Evolutionary conservation across 164 flowering plant species (phyloP).

Genomic region (Vitis cinerea): DNA sequence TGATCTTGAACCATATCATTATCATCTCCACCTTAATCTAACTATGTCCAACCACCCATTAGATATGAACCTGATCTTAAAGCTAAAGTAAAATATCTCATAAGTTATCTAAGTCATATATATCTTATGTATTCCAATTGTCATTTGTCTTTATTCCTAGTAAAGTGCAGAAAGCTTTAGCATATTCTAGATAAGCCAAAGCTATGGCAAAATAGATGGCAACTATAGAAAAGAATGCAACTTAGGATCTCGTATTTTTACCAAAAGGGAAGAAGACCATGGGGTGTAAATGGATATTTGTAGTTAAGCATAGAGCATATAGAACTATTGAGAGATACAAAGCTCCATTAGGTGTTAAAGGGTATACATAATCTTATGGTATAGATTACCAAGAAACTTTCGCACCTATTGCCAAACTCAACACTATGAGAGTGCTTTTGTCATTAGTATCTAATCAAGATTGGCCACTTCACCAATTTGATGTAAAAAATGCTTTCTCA

Average conservation of each 20-base stretch:
- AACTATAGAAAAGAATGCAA: background rate
- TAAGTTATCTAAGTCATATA: conserved; percentile 5
- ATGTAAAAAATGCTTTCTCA: conserved; percentile 1
- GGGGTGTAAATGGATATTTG: no score
- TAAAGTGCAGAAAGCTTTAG: background rate
- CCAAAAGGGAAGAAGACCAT: no score
- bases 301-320: background rate
- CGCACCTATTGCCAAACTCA: conserved; percentile 6
- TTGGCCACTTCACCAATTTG: background rate
- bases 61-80: background rate
- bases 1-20: background rate
- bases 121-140: conserved; percentile 1
- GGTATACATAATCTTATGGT: conserved; percentile 4
- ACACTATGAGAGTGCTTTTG: conserved; percentile 2
- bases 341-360: conserved; percentile 3
- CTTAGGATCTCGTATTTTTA: background rate
- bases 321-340: conserved; percentile 8
- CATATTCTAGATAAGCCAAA: background rate
- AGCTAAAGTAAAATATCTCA: background rate
- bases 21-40: conserved; percentile 1
- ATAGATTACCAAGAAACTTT: background rate
- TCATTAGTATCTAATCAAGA: conserved; percentile 2
- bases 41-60: background rate
- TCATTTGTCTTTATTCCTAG: background rate
- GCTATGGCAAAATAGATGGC: conserved; percentile 1